These are phyloP conservation scores for Xanthoconium purpureum DNA, from an alignment of 768 basidiomycete genomes.

Conservation along the genomic window DNA sequence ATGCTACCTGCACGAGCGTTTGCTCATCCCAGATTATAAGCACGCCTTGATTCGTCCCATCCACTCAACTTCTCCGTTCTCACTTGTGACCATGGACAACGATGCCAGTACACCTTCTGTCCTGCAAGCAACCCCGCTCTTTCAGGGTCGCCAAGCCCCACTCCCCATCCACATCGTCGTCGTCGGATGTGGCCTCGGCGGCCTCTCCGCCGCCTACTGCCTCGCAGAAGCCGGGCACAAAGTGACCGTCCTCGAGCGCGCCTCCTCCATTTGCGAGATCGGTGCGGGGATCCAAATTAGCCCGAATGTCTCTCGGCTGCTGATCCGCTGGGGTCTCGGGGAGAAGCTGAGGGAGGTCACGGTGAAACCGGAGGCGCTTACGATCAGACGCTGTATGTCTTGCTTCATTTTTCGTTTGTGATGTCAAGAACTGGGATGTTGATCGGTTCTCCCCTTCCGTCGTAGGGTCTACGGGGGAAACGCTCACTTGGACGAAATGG, in stretches of 20 bases:
- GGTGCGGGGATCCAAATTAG: slow-evolving; percentile 52
- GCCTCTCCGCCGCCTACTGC: slow-evolving; percentile 44
- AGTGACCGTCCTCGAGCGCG: slow-evolving; percentile 47
- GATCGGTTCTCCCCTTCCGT: no score
- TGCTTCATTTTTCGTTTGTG: neutral
- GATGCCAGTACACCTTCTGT: no score
- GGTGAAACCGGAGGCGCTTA: slow-evolving; percentile 39
- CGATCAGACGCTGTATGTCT: slow-evolving; percentile 43
- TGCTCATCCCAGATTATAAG: no score
- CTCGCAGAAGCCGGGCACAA: slow-evolving; percentile 47
- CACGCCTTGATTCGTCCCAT: no score
- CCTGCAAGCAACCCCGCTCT: neutral
- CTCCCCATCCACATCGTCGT: slow-evolving; percentile 38
- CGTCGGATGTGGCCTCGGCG: slow-evolving; percentile 52
- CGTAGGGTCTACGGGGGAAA: slow-evolving; percentile 34
- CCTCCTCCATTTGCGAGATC: slow-evolving; percentile 39
- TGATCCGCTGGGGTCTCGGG: slow-evolving; percentile 50
- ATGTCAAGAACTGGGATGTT: no score
- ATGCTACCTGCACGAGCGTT: no score
- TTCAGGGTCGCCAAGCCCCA: slow-evolving; percentile 23
- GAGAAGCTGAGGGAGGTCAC: slow-evolving; percentile 37
- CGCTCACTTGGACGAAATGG: slow-evolving; percentile 37
- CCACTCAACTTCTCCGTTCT: no score
- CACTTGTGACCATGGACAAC: no score
- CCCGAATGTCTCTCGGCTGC: slow-evolving; percentile 42